Evolutionary conservation across 805 yeast genomes (phyloP), one percentile per base, ranked within the genome.

Genomic region (Candida suzukii): DNA sequence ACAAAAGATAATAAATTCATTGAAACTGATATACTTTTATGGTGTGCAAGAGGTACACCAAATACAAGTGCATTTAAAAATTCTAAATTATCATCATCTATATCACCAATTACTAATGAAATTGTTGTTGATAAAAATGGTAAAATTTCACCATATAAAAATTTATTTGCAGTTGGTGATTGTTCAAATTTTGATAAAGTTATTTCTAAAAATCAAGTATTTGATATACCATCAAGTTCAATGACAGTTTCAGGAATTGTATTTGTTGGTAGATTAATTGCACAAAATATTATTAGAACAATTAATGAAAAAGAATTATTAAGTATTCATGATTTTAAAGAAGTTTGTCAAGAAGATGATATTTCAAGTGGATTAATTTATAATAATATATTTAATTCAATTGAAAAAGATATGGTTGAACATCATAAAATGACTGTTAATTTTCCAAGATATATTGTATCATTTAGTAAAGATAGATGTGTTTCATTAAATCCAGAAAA

Each of bases 141-240:
- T 13, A 34, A 24, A 38, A 20, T 41, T 4, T 6, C 39, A 7
- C 37, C 35, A 3, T 29, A 35, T 21, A 7, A 21, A 1, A 41
- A 20, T 21, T 14, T 44, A 24, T 44, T 38, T 21, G 26, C 45
- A 14, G 31, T 44, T 21, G 47, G 47, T 13, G 47, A 44, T 32
- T 35, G 39, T 20, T 38, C 40, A n/a, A 42, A 36, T 21, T 30
- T 44, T 11, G 42, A 44, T 25, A 35, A 25, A 17, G 36, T 41
- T 18, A 10, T 44, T 12, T 29, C 35, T n/a, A 32, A 27, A 9
- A 31, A 41, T 26, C 29, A 41, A 10, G 31, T 41, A 18, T 33
- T 35, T 26, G 42, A 39, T 27, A 34, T 44, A 1, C 38, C 44
- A 8, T 39, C 42, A 3, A 17, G 40, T 12, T 32, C 38, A 25